Percentiles rank a stretch among this genome's conserved stretches.
Evolutionary conservation across 2,329 filamentous ascomycete genomes (phyloP).

Genomic region (Aaosphaeria arxii): DNA sequence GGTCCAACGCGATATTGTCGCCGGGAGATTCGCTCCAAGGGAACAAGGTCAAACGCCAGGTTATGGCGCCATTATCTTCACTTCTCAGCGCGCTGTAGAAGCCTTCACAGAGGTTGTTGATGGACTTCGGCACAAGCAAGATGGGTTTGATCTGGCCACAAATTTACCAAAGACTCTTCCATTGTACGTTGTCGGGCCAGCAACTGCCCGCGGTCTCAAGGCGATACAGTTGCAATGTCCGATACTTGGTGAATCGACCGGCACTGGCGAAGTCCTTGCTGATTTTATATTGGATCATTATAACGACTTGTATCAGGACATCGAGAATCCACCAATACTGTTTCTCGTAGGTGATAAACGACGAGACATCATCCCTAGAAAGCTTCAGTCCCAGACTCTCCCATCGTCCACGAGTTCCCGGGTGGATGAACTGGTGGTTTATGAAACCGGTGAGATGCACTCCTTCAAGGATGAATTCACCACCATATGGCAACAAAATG

Average conservation of each 20-base stretch:
- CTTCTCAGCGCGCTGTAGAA: slow-evolving; percentile 79
- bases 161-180: slow-evolving; percentile 49
- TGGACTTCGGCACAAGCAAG: slow-evolving; percentile 44
- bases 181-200: slow-evolving; percentile 79
- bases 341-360: slow-evolving; percentile 91
- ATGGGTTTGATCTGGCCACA: slow-evolving; percentile 18
- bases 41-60: slow-evolving; percentile 24
- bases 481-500: slow-evolving; percentile 47
- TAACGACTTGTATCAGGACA: slow-evolving; percentile 39
- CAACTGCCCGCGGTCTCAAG: slow-evolving; percentile 71
- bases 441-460: slow-evolving; percentile 79
- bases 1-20: slow-evolving; percentile 52
- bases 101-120: slow-evolving; percentile 65
- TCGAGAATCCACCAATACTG: slow-evolving; percentile 61
- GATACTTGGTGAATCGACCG: slow-evolving; percentile 76
- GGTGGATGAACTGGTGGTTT: slow-evolving; percentile 80
- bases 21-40: slow-evolving; percentile 36
- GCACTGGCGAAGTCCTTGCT: slow-evolving; percentile 79
- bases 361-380: slow-evolving; percentile 84
- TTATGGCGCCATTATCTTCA: slow-evolving; percentile 81
- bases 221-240: slow-evolving; percentile 51
- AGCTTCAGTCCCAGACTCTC: slow-evolving; percentile 60
- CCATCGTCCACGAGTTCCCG: slow-evolving; percentile 52
- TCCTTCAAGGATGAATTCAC: slow-evolving; percentile 71
- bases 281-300: slow-evolving; percentile 79